These are phyloP conservation scores for Phytophthora idaei DNA, from an alignment of 352 stramenopile genomes.

Conservation along the genomic window DNA sequence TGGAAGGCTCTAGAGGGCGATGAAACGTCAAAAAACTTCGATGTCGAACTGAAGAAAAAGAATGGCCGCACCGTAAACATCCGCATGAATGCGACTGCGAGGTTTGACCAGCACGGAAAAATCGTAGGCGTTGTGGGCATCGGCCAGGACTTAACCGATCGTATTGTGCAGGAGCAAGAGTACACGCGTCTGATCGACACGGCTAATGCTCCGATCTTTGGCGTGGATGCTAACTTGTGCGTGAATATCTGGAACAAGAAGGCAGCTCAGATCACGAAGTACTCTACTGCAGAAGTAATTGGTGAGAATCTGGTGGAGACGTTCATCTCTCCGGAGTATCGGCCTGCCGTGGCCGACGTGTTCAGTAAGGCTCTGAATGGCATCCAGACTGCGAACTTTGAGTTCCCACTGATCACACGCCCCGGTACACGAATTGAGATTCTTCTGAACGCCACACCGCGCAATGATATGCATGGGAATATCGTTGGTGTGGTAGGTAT, in stretches of 20 bases:
- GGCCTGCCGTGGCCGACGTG: slow-evolving; percentile 68
- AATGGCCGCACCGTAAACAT: slow-evolving; percentile 68
- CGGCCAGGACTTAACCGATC: slow-evolving; percentile 86
- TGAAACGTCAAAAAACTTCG: slow-evolving; percentile 87
- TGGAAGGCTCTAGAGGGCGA: slow-evolving; percentile 62
- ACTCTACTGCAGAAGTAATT: slow-evolving; percentile 79
- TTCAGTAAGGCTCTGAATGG: slow-evolving; percentile 73
- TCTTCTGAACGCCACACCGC: slow-evolving; percentile 74
- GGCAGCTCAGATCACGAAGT: slow-evolving; percentile 88
- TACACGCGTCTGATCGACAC: slow-evolving; percentile 92
- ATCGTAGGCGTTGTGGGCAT: slow-evolving; percentile 89
- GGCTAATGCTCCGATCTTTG: slow-evolving; percentile 91
- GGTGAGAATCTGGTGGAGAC: slow-evolving; percentile 83
- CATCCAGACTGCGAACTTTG: slow-evolving; percentile 86
- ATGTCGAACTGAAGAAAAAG: slow-evolving; percentile 79
- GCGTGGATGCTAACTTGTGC: slow-evolving; percentile 85
- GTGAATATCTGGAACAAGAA: slow-evolving; percentile 95
- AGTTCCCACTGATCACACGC: slow-evolving; percentile 84
- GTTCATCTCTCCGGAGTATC: slow-evolving; percentile 83
- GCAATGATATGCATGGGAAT: slow-evolving; percentile 68
- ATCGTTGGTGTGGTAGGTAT: slow-evolving; percentile 90
- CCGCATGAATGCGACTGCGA: slow-evolving; percentile 69
- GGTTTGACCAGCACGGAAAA: slow-evolving; percentile 72
- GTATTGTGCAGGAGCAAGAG: slow-evolving; percentile 87
- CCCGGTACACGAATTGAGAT: slow-evolving; percentile 78